Base-by-base conservation (phyloP, 352 stramenopile genomes). In the Globisporangium cylindrosporum region DNA sequence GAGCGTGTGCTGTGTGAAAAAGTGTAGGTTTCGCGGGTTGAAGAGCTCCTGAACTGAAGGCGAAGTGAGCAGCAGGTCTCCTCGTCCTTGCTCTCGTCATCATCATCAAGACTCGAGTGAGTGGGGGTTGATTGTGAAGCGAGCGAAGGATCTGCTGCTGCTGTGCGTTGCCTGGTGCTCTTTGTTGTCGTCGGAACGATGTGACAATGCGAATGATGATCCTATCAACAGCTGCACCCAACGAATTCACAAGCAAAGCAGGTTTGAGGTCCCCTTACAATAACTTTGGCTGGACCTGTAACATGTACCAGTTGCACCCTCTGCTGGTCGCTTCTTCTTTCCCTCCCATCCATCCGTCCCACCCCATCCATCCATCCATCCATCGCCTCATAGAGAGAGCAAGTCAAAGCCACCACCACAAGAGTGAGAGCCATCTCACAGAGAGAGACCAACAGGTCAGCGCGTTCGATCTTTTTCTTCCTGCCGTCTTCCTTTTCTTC, bases 131-230 rank as follows among this genome's bases (percentile, higher is more conserved):
- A 46, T 46, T 46, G 38, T 46, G 36, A 43, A 43, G 36, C 36
- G 10, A 43, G 36, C 36, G 10, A 43, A 14, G 10, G 8, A 43
- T 43, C 36, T 43, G 36, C 36, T 43, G 36, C 36, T 43, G 10
- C 36, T 43, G 9, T 4, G 10, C 14, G 36, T 43, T 43, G 36
- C 36, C 36, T 43, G 36, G 36, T 43, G 34, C 34, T 38, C 10
- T 9, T 12, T 38, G 8, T 38, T 38, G 34, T 38, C 8, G 34
- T 38, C 10, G 36, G 36, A 43, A 15, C 53, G 53, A 59, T 59
- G 53, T 59, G 53, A 59, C 53, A 59, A 59, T 58, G 49, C 24
- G 51, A 51, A 20, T 22, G 48, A 32, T 10, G 49, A 34, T 36
- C 24, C 12, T 22, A 20, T 58, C 51, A 58, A 58, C 51, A 58